Evolutionary conservation across 2,329 filamentous ascomycete genomes (phyloP).

Genomic region (Alternaria conjuncta): DNA sequence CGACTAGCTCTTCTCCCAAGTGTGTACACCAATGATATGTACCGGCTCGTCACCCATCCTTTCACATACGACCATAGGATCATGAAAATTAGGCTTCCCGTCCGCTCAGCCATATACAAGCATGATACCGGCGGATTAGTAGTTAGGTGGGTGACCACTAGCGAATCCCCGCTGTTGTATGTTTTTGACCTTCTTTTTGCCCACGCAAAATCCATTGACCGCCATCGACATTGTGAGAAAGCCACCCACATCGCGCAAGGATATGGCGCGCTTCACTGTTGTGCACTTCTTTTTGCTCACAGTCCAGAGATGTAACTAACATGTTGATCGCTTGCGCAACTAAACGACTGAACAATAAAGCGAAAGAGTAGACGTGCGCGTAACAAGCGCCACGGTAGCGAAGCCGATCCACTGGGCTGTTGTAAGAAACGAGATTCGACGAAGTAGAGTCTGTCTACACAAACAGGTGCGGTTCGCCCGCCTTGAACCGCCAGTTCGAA

Average conservation of each 20-base stretch:
- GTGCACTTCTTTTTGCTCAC: not conserved
- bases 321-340: not conserved
- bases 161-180: too few relatives aligned
- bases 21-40: too few relatives aligned
- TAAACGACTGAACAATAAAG: not conserved
- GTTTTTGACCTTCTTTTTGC: not conserved
- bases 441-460: not conserved
- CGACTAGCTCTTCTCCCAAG: not conserved
- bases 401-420: not conserved
- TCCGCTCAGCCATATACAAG: too few relatives aligned
- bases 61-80: too few relatives aligned
- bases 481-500: not conserved
- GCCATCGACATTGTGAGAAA: accelerated
- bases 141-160: too few relatives aligned
- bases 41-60: too few relatives aligned
- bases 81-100: too few relatives aligned
- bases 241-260: not conserved
- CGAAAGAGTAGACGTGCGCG: not conserved
- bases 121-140: too few relatives aligned
- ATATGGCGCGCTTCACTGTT: not conserved
- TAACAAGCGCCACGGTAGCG: not conserved
- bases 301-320: not conserved
- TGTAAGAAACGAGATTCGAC: not conserved
- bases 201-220: not conserved
- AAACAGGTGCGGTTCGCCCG: not conserved